Base-by-base conservation (phyloP, 768 basidiomycete genomes). In the Boletus reticuloceps region DNA sequence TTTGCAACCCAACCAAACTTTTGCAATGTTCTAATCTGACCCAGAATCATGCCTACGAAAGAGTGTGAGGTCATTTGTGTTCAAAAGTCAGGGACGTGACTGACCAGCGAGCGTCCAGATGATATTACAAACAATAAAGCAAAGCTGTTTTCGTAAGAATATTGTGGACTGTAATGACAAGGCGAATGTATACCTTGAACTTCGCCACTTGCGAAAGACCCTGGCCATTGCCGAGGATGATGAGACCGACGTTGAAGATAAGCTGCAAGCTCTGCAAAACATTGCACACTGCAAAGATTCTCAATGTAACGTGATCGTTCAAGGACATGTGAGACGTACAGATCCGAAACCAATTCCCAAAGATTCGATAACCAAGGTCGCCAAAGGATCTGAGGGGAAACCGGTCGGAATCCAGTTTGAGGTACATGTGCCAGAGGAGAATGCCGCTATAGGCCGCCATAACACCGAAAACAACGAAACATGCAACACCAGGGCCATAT, bases 11-110 rank as follows among this genome's bases (percentile, higher is more conserved):
- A 74, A 19, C 77, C 76, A 56, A 78, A 83, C 56, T 69, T 75
- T 71, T 78, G 78, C 17, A 85, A 66, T 0, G 82, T 81, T 31
- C 83, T 74, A 47, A 85, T 80, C 57, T 85, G 83, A 16, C 83
- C 83, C 51, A 85, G 68, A 14, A 78, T 50, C 74, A 84, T 80
- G 1, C 84, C 84, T 37, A 75, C n/a, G 9, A 37, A 36, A 39
- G 39, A 29, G 9, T 29, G 27, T 55, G 43, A 56, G 38, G 11
- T 6, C 25, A 32, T 13, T 10, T 8, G 45, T 17, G 31, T 17
- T 32, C 19, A 6, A 31, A 49, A 31, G 8, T 0, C 37, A 31
- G 7, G 31, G 16, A 25, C 27, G 12, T 14, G 42, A 55, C 54
- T 3, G 13, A 55, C 54, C 48, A 25, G 37, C 60, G 10, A 84